Conservation (phyloP, 257 asterid species). For the Solanum clarkiae region DNA sequence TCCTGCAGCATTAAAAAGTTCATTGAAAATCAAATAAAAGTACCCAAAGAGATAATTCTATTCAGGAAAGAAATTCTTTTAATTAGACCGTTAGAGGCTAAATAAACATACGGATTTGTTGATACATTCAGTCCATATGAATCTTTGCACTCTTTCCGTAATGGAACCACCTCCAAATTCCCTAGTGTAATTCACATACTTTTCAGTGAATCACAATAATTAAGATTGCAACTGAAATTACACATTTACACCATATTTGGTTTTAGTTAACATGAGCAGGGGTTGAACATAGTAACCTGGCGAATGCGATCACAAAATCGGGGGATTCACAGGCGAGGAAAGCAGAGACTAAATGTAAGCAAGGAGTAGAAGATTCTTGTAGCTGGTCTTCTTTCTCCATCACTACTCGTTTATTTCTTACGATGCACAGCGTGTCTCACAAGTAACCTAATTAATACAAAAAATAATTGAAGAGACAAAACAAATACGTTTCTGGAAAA, state of each 20-base stretch:
- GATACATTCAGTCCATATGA: conserved; percentile 65
- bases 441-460: background rate
- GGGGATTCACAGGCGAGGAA: conserved; percentile 75
- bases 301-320: conserved; percentile 48
- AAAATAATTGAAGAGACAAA: background rate
- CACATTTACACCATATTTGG: background rate
- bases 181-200: conserved; percentile 11
- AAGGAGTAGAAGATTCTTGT: conserved; percentile 13
- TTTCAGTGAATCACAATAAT: background rate
- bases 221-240: background rate
- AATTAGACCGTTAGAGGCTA: background rate
- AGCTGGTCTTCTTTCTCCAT: conserved; percentile 9
- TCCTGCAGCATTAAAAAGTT: conserved; percentile 19
- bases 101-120: conserved; percentile 34
- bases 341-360: conserved; percentile 45
- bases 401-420: background rate
- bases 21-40: background rate
- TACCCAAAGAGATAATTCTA: background rate
- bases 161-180: conserved; percentile 68
- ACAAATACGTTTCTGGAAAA: background rate
- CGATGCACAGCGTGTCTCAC: background rate
- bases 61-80: background rate
- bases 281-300: conserved; percentile 30
- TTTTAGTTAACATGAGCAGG: background rate
- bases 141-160: conserved; percentile 50